Evolutionary conservation across 305 asterid genomes (phyloP), one percentile per base, ranked within the genome.

Genomic region (Striga hermonthica): DNA sequence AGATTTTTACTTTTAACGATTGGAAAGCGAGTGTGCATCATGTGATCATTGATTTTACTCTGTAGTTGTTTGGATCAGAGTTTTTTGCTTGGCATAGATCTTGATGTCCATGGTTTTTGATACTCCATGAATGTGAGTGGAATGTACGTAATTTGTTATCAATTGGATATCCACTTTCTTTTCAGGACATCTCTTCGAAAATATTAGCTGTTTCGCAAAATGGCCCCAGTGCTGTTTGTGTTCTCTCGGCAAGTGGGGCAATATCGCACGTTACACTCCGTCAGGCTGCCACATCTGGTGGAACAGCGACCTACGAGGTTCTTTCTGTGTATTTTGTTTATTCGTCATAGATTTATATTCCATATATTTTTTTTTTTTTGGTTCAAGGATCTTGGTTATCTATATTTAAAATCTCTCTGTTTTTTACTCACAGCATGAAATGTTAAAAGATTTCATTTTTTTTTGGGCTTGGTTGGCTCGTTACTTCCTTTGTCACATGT

Each of bases 271-370:
- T 67, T 48, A 79, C 83, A 9, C 83, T 83, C 57, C 77, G 75
- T 13, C 84, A 77, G 72, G 64, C 81, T 34, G 73, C 81, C 54
- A 74, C 80, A 60, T 77, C 84, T 55, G 80, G 86, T 67, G 83
- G 83, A 74, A 75, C 86, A 34, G 80, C 75, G 16, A 79, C 84
- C 4, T 77, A 81, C 57, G 80, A 81, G 86, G 86, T 83, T 0
- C 5, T 61, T 12, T 10, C 28, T 7, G 48, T 49, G 22, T 41
- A 36, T 48, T 6, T 57, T 52, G 9, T 43, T 55, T n/a, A n/a
- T 38, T 34, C 9, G 10, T 16, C 12, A 34, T 62, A 40, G 9
- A 50, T 50, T 50, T 50, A 31, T 69, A 31, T 69, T 48, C 57
- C 54, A 9, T 6, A 15, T 57, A 31, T 22, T 55, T 47, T 56